Conservation (phyloP, 257 asterid genomes). For the Plantago ovata region DNA sequence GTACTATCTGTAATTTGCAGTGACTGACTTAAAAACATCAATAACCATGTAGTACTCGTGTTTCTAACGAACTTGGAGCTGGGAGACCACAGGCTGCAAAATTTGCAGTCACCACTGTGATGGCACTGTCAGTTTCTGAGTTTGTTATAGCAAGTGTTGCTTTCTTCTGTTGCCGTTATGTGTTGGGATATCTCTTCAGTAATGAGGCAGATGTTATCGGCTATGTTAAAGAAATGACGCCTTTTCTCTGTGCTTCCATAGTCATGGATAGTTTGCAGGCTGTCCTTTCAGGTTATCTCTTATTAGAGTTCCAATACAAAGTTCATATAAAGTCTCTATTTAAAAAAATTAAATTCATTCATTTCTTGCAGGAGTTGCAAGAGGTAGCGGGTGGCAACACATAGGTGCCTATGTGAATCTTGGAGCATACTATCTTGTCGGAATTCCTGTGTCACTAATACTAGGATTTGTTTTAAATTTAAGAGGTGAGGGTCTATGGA, state of each 20-base stretch:
- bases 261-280: conserved; percentile 52
- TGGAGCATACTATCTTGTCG: conserved; percentile 45
- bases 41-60: conserved; percentile 42
- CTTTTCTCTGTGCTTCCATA: conserved; percentile 47
- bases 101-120: conserved; percentile 35
- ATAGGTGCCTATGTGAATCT: conserved; percentile 51
- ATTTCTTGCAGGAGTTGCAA: conserved; percentile 39
- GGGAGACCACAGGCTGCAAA: conserved; percentile 51
- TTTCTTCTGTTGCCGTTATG: conserved; percentile 37
- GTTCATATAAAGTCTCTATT: neutral
- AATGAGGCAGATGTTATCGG: conserved; percentile 42
- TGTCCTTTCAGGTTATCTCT: conserved; percentile 43
- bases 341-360: neutral
- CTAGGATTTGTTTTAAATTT: conserved; percentile 37
- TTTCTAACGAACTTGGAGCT: conserved; percentile 73
- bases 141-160: conserved; percentile 28
- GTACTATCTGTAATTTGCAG: neutral
- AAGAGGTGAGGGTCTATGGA: conserved; percentile 48
- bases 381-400: conserved; percentile 62
- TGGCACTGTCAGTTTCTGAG: conserved; percentile 40
- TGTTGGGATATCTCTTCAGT: conserved; percentile 51
- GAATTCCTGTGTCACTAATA: conserved; percentile 39
- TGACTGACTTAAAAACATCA: neutral
- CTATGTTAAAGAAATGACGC: conserved; percentile 49
- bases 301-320: neutral